Percentiles rank a stretch among this genome's conserved stretches.
phyloP scores from a whole-genome alignment of 2,329 filamentous ascomycete genomes.

The Aspergillus brasiliensis region DNA sequence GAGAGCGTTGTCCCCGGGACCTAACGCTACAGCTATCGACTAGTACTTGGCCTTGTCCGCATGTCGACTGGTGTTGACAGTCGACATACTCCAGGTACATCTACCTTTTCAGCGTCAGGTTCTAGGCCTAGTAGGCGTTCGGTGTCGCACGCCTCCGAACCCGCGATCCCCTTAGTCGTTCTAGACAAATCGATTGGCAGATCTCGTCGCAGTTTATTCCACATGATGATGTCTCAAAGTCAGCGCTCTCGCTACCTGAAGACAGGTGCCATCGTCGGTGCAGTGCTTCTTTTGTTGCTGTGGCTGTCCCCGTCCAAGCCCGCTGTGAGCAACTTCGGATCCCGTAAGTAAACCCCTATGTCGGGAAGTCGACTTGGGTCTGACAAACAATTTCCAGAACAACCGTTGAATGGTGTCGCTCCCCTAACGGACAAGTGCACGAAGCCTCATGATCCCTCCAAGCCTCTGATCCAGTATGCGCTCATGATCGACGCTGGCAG shows the following conservation, averaged over 20 bases:
- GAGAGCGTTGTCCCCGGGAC: constrained; percentile 19
- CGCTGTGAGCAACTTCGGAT: constrained; percentile 24
- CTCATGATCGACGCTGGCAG: constrained; percentile 98
- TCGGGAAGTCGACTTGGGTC: neutral
- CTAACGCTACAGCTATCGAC: constrained; percentile 21
- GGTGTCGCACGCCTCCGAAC: constrained; percentile 51
- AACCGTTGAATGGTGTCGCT: constrained; percentile 32
- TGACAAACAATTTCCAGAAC: constrained; percentile 21
- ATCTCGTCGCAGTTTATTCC: constrained; percentile 36
- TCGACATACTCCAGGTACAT: constrained; percentile 53
- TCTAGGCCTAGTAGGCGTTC: constrained; percentile 55
- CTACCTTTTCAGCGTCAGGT: constrained; percentile 55
- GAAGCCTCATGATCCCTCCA: constrained; percentile 79
- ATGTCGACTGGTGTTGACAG: constrained; percentile 60
- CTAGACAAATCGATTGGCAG: constrained; percentile 48
- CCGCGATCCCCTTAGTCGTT: constrained; percentile 48
- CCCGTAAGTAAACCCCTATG: constrained; percentile 24
- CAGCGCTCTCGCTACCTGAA: constrained; percentile 64
- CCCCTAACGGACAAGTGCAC: constrained; percentile 73
- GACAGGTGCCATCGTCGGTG: constrained; percentile 61
- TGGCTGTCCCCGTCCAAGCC: constrained; percentile 51
- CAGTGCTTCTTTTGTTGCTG: constrained; percentile 60
- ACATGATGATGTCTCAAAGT: constrained; percentile 62
- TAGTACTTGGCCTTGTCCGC: constrained; percentile 36
- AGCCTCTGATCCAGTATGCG: constrained; percentile 95